Evolutionary conservation across 352 stramenopile genomes (phyloP).

Genomic region (Globisporangium paddicum): DNA sequence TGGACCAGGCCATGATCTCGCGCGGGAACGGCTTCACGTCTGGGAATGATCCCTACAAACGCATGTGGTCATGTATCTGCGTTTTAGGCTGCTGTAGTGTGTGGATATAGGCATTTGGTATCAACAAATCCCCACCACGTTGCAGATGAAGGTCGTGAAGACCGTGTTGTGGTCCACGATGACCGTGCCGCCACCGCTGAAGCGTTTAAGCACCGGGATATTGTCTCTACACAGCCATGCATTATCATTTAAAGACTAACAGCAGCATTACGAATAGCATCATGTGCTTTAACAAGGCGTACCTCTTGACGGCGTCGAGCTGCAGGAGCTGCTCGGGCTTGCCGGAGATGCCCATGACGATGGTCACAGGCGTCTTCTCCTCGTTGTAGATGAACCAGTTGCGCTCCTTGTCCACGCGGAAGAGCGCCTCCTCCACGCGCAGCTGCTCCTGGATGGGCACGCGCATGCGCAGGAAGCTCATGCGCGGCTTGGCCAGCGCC

Average conservation of each 20-base stretch:
- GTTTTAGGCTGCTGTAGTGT: background rate
- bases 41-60: constrained; percentile 53
- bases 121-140: constrained; percentile 33
- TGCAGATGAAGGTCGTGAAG: constrained; percentile 92
- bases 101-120: background rate
- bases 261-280: background rate
- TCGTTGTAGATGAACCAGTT: constrained; percentile 87
- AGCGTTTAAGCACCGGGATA: constrained; percentile 91
- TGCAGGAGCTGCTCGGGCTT: constrained; percentile 91
- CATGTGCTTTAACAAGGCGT: background rate
- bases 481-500: constrained; percentile 34
- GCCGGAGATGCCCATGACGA: constrained; percentile 95
- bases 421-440: constrained; percentile 91
- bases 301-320: constrained; percentile 75
- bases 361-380: constrained; percentile 57
- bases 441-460: constrained; percentile 81
- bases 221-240: constrained; percentile 33
- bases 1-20: constrained; percentile 93
- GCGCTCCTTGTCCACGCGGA: constrained; percentile 79
- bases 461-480: constrained; percentile 69
- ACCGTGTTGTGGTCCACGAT: constrained; percentile 94
- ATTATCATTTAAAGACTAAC: background rate
- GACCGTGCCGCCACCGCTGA: constrained; percentile 96
- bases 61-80: constrained; percentile 10
- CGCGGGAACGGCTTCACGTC: constrained; percentile 81